Evolutionary conservation across 371 early-diverging fungal genomes (phyloP).

Genomic region (Batrachochytrium dendrobatidis): DNA sequence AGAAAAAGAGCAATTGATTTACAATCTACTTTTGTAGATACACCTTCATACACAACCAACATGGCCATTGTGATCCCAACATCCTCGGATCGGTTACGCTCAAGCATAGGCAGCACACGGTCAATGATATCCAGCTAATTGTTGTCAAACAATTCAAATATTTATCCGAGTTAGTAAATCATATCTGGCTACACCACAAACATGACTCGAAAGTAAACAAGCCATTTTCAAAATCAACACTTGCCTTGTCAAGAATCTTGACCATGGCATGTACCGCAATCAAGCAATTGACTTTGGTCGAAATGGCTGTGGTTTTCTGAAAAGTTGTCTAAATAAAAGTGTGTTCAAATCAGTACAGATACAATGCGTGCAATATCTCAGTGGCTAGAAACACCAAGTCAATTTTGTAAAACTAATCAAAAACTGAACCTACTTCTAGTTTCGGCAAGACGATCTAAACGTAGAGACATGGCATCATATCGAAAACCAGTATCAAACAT

Average conservation of each 20-base stretch:
- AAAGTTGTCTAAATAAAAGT: background rate
- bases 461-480: no score
- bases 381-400: background rate
- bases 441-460: conserved; percentile 1
- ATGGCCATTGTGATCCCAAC: background rate
- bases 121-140: background rate
- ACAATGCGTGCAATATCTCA: background rate
- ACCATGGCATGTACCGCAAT: background rate
- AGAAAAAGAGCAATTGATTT: background rate
- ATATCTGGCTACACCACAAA: no score
- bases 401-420: background rate
- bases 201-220: no score
- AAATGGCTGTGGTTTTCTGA: background rate
- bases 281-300: background rate
- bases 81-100: background rate
- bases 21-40: background rate
- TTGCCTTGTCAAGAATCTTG: background rate
- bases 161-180: background rate
- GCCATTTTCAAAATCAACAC: background rate
- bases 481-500: no score
- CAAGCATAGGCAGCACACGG: background rate
- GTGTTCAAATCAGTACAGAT: background rate
- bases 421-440: background rate
- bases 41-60: background rate
- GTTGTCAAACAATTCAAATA: background rate